Base-by-base conservation (phyloP, 2,329 filamentous ascomycete genomes). In the Didymella pinodella region DNA sequence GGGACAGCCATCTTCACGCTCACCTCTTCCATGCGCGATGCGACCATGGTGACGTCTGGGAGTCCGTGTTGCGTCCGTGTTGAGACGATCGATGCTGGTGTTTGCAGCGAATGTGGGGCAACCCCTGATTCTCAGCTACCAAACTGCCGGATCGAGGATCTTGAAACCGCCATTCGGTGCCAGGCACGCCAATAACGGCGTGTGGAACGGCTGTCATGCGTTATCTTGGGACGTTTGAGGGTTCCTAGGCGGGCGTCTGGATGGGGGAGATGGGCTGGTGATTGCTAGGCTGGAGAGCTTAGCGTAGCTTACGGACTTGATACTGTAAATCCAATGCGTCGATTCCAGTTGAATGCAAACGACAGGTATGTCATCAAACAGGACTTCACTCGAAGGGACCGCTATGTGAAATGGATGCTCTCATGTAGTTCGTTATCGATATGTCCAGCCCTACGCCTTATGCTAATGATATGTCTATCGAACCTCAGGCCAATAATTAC, bases 161-260 rank as follows among this genome's bases (percentile, higher is more conserved):
- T 46, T 61, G 58, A 61, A 61, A 61, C 58, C 18, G 48, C 58
- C 44, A 56, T 52, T n/a, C 22, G 48, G 40, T 14, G 44, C 48
- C 48, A 52, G 53, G 29, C 31, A 57, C 48, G 34, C 58, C 53
- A 61, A 57, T 61, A 29, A 43, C 44, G 44, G 52, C 18, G 25
- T 40, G 52, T 43, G 58, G 48, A 57, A 57, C 45, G 16, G 44
- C 31, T 36, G 38, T 53, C 32, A 61, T 61, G 53, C 48, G 38
- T 53, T 32, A 53, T 48, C 48, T 57, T 51, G 20, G 43, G 45
- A 49, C 49, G 34, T 49, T 49, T 57, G 25, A 36, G 26, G 46
- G 25, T 48, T 43, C 56, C 40, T 28, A 29, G 38, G 45, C 6
- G 11, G 14, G 49, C n/a, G 26, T 49, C 3, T 34, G n/a, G 29